These are phyloP conservation scores for Colletotrichum sp. DNA, from an alignment of 2,329 filamentous ascomycete genomes.

Conservation along the genomic window DNA sequence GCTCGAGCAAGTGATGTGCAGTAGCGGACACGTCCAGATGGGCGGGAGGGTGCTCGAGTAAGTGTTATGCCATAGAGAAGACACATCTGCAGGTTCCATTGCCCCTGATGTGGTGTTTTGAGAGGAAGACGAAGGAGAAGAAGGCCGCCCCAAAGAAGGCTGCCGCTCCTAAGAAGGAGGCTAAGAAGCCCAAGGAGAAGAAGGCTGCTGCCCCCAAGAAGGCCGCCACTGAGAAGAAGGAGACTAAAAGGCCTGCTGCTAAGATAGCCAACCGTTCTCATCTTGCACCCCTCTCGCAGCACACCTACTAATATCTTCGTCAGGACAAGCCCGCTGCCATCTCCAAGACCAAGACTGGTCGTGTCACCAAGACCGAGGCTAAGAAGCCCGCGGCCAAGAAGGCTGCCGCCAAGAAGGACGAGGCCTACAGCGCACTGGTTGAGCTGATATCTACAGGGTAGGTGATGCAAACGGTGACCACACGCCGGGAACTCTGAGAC, in stretches of 20 bases:
- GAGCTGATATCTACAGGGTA: not conserved
- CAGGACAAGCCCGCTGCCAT: slow-evolving; percentile 73
- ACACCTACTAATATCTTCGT: slow-evolving; percentile 35
- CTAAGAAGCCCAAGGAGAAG: slow-evolving; percentile 50
- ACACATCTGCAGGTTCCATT: no score
- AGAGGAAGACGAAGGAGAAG: slow-evolving; percentile 60
- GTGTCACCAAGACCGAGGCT: slow-evolving; percentile 74
- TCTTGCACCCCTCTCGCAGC: slow-evolving; percentile 35
- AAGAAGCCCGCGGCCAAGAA: slow-evolving; percentile 52
- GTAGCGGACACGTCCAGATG: no score
- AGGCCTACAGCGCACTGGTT: not conserved
- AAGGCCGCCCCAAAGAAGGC: slow-evolving; percentile 51
- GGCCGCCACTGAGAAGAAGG: slow-evolving; percentile 35
- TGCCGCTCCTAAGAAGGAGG: slow-evolving; percentile 44
- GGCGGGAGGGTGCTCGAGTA: no score
- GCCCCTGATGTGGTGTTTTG: not conserved
- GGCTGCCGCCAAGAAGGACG: slow-evolving; percentile 44
- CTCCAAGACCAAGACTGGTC: slow-evolving; percentile 85
- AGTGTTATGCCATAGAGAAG: no score
- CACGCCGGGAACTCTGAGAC: not conserved
- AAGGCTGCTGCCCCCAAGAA: slow-evolving; percentile 52
- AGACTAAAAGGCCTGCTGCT: slow-evolving; percentile 35
- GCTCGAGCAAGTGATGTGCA: no score
- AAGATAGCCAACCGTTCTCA: slow-evolving; percentile 30
- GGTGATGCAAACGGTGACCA: not conserved